Percentiles rank a stretch among this genome's conserved stretches.
Evolutionary conservation across 371 early-diverging fungal species (phyloP).

Genomic region (Umbelopsis sp.): DNA sequence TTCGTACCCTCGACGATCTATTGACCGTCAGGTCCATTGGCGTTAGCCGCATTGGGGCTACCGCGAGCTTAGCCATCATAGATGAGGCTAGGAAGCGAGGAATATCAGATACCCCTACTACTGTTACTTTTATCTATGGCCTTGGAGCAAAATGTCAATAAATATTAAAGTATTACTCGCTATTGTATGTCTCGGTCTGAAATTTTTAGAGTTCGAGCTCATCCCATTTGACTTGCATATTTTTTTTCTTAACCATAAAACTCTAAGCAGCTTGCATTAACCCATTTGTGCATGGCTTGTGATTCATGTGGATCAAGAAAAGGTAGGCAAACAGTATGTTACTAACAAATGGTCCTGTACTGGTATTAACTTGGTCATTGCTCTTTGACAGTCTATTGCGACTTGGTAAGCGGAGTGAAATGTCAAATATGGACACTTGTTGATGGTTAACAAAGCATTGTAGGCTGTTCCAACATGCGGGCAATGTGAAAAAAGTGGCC

Average conservation of each 20-base stretch:
- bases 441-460: background rate
- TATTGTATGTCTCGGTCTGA: background rate
- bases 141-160: background rate
- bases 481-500: background rate
- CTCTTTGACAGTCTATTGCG: background rate
- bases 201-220: too few relatives aligned
- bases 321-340: background rate
- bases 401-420: background rate
- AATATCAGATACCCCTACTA: background rate
- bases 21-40: conserved; percentile 9
- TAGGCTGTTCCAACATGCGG: background rate
- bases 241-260: background rate
- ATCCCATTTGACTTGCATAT: too few relatives aligned
- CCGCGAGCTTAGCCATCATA: background rate
- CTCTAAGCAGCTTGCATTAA: background rate
- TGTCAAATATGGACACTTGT: background rate
- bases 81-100: conserved; percentile 1
- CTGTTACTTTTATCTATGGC: background rate
- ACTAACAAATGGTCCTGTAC: background rate
- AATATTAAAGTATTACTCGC: background rate
- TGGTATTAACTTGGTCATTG: background rate
- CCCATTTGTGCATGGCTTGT: background rate
- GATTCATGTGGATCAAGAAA: conserved; percentile 6
- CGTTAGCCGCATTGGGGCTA: conserved; percentile 5
- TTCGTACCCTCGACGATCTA: conserved; percentile 7